These are phyloP conservation scores for Colletotrichum sp. DNA, from an alignment of 2,329 filamentous ascomycete species.

Conservation along the genomic window DNA sequence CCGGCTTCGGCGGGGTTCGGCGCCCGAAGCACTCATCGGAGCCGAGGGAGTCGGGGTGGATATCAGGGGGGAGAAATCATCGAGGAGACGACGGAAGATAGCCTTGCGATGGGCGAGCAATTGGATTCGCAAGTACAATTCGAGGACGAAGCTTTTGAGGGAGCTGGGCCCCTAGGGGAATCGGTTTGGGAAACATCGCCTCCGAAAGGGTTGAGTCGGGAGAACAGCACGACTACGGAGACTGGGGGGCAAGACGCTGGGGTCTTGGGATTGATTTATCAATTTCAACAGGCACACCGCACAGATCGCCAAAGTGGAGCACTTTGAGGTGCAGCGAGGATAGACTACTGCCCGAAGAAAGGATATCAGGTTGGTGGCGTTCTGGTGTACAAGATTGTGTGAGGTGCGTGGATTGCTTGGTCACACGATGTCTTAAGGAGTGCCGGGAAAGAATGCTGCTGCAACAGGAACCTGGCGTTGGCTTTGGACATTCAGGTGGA, in stretches of 20 bases:
- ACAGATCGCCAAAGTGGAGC: conserved; percentile 49
- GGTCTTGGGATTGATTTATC: conserved; percentile 62
- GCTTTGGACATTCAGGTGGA: background rate
- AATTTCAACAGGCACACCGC: conserved; percentile 63
- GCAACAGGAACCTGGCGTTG: background rate
- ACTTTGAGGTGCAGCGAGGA: background rate
- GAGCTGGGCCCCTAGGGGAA: conserved; percentile 57
- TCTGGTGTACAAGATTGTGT: background rate
- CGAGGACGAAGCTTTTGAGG: conserved; percentile 57
- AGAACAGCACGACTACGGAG: conserved; percentile 53
- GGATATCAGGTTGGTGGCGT: background rate
- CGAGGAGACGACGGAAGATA: conserved; percentile 60
- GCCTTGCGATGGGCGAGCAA: conserved; percentile 39
- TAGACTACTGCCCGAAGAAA: background rate
- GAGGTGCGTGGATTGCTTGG: background rate
- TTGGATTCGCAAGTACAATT: conserved; percentile 63
- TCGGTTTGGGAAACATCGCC: conserved; percentile 66
- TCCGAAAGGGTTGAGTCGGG: conserved; percentile 53
- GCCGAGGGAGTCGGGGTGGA: conserved; percentile 47
- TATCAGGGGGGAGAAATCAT: conserved; percentile 58
- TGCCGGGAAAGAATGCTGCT: background rate
- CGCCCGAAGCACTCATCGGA: conserved; percentile 50
- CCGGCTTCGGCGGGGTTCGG: conserved; percentile 56
- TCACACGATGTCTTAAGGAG: background rate
- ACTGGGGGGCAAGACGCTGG: conserved; percentile 55